Percentiles rank a stretch among this genome's conserved stretches.
Evolutionary conservation across 768 basidiomycete genomes (phyloP).

Genomic region (Coprinopsis cinerea): DNA sequence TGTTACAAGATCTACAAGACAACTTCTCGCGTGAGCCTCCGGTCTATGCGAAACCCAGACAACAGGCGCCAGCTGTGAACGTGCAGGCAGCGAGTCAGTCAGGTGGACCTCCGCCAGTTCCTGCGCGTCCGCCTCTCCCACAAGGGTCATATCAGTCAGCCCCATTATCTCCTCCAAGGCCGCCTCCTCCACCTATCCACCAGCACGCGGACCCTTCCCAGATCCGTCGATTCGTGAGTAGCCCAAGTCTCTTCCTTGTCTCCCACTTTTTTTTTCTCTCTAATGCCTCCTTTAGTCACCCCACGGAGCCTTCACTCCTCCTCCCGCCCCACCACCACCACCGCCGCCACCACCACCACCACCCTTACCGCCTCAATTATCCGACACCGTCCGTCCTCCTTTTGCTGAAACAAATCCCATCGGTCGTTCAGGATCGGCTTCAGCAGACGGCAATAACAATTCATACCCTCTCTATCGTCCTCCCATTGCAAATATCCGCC

Average conservation of each 20-base stretch:
- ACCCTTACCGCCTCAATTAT: neutral
- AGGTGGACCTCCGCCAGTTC: slow-evolving; percentile 8
- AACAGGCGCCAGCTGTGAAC: slow-evolving; percentile 12
- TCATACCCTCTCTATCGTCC: neutral
- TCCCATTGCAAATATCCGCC: neutral
- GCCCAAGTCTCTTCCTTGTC: no score
- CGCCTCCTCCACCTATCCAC: slow-evolving; percentile 25
- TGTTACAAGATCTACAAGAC: slow-evolving; percentile 73
- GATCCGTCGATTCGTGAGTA: no score
- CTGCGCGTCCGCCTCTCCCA: slow-evolving; percentile 5
- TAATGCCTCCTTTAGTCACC: neutral
- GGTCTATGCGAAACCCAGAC: slow-evolving; percentile 77
- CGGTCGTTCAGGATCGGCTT: neutral
- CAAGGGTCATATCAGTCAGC: neutral
- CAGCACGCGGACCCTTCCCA: slow-evolving; percentile 7
- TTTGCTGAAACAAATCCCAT: neutral
- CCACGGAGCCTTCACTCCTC: neutral
- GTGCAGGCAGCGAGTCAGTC: neutral
- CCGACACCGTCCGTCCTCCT: neutral
- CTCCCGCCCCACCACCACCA: slow-evolving; percentile 8
- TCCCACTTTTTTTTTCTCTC: neutral
- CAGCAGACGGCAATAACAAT: neutral
- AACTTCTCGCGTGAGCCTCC: slow-evolving; percentile 85
- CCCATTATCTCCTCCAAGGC: slow-evolving; percentile 20
- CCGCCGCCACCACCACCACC: slow-evolving; percentile 4